phyloP scores from a whole-genome alignment of 768 basidiomycete genomes.

The Amanita muscaria region DNA sequence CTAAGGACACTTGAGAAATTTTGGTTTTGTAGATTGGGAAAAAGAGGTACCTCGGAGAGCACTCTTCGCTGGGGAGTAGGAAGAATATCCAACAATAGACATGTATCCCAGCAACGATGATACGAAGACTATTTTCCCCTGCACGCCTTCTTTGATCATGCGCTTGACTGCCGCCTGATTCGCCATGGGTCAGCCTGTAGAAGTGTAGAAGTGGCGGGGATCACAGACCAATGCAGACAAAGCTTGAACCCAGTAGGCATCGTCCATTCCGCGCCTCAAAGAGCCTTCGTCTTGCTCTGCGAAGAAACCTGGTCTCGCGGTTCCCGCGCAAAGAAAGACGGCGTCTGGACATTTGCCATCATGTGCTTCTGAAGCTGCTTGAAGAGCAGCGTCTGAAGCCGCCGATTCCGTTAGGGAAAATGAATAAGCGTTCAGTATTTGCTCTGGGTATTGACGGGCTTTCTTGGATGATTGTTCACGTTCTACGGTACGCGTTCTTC shows the following conservation, averaged over 20 bases:
- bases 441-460: slow-evolving; percentile 42
- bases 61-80: slow-evolving; percentile 79
- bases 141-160: slow-evolving; percentile 47
- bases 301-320: slow-evolving; percentile 61
- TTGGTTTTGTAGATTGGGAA: background rate
- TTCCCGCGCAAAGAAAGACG: slow-evolving; percentile 75
- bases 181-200: background rate
- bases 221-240: slow-evolving; percentile 45
- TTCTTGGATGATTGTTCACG: slow-evolving; percentile 27
- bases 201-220: background rate
- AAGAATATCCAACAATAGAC: slow-evolving; percentile 67
- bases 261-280: slow-evolving; percentile 37
- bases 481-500: slow-evolving; percentile 9
- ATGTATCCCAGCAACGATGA: slow-evolving; percentile 70
- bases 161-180: slow-evolving; percentile 55
- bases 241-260: slow-evolving; percentile 43
- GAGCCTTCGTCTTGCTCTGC: slow-evolving; percentile 58
- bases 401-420: slow-evolving; percentile 48
- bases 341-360: slow-evolving; percentile 62
- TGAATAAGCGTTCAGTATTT: slow-evolving; percentile 59
- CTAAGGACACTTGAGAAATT: slow-evolving; percentile 26
- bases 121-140: slow-evolving; percentile 69
- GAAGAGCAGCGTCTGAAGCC: slow-evolving; percentile 52
- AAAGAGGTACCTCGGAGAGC: slow-evolving; percentile 61
- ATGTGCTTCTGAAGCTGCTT: slow-evolving; percentile 45